Conservation (phyloP, 805 yeast species). For the Candida awuae region DNA sequence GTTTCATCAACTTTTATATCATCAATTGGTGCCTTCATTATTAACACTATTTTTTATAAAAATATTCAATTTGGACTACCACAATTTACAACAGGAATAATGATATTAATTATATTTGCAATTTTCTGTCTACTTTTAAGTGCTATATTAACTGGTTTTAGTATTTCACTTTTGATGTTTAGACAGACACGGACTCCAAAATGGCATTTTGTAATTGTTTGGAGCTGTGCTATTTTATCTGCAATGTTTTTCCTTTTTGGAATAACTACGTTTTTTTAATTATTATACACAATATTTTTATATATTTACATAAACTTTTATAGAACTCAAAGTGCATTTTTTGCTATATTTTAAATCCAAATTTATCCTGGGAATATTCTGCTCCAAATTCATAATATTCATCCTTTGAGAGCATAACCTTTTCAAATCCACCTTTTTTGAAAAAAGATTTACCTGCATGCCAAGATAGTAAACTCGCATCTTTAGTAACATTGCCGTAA, state of each 20-base stretch:
- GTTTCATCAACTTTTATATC: slow-evolving; percentile 34
- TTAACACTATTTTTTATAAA: slow-evolving; percentile 18
- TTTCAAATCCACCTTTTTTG: slow-evolving; percentile 36
- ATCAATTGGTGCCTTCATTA: slow-evolving; percentile 35
- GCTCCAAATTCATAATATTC: slow-evolving; percentile 87
- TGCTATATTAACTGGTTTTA: slow-evolving; percentile 31
- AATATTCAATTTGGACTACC: slow-evolving; percentile 6
- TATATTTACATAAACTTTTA: neutral
- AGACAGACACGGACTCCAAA: slow-evolving; percentile 31
- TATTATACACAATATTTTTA: neutral
- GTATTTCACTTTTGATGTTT: slow-evolving; percentile 37
- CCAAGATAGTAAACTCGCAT: slow-evolving; percentile 43
- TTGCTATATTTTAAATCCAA: slow-evolving; percentile 19
- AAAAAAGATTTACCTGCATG: slow-evolving; percentile 44
- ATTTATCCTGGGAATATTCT: slow-evolving; percentile 29
- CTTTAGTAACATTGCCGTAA: slow-evolving; percentile 21
- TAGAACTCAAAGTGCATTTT: neutral
- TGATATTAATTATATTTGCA: slow-evolving; percentile 28
- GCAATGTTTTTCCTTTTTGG: slow-evolving; percentile 39
- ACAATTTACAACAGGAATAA: slow-evolving; percentile 13
- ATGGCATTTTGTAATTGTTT: slow-evolving; percentile 37
- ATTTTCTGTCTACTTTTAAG: slow-evolving; percentile 36
- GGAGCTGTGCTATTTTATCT: slow-evolving; percentile 33
- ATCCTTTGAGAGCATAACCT: slow-evolving; percentile 57
- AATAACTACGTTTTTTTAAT: slow-evolving; percentile 17